Evolutionary conservation across 2,329 filamentous ascomycete species (phyloP), one percentile per base, ranked within the genome.

Genomic region (Penicillium hordei): DNA sequence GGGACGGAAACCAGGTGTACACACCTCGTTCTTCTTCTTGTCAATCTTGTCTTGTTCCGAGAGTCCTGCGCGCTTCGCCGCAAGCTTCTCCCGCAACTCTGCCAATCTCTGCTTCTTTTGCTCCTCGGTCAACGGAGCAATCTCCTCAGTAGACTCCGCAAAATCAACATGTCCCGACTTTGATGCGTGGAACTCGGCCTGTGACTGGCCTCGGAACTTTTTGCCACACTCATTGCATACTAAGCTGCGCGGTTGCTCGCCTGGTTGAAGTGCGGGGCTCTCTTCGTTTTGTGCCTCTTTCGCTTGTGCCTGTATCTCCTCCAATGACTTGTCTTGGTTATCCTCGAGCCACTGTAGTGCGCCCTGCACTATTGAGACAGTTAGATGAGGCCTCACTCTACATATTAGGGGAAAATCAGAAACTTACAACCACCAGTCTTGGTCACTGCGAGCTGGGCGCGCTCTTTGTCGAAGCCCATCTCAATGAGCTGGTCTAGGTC

Each of bases 181-280:
- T 69, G 86, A 86, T 33, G 92, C 94, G 73, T 99, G 94, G 73
- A 91, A 96, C 68, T 93, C 89, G 10, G 93, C 94, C 65, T 93
- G 86, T 27, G 87, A 86, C 63, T 89, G 85, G 69, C 86, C 91
- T 65, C 90, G 84, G 77, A 99, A 95, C 72, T 87, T 89, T 82
- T 96, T 97, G 71, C 89, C 89, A 72, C 94, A 99, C 56, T 97
- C 93, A 64, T 96, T 94, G 83, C 94, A 99, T 50, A 95, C 83
- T 55, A 97, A 85, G 48, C 91, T 96, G 69, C 86, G 85, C 55
- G 92, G 90, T 55, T 85, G 80, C 68, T 88, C 86, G 58, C 89
- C 90, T 1, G 85, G 84, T 67, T 89, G 82, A 3, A 93, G 79
- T n/a, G 85, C 83, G 5, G 86, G 83, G 12, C 85, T 83, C 66